phyloP scores from a whole-genome alignment of 2,329 filamentous ascomycete species.

The Geosmithia flava region DNA sequence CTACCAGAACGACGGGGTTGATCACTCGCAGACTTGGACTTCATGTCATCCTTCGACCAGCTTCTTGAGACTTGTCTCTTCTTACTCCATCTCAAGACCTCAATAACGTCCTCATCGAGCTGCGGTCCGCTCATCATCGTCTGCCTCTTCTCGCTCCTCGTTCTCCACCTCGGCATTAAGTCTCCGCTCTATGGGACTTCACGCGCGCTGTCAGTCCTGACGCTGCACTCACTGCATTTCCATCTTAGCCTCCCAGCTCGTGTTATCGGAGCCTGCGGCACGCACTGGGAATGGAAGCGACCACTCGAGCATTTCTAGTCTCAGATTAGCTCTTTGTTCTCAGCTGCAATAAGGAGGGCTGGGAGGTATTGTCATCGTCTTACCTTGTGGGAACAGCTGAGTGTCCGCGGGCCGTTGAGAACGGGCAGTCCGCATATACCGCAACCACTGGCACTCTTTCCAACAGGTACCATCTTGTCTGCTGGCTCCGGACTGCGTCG shows the following conservation, averaged over 20 bases:
- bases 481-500: neutral
- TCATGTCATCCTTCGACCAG: too few species aligned
- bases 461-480: neutral
- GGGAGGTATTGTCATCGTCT: neutral
- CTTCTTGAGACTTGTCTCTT: too few species aligned
- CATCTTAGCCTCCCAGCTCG: neutral
- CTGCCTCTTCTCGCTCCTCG: neutral
- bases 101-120: too few species aligned
- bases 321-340: neutral
- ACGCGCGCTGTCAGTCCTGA: neutral
- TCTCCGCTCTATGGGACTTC: neutral
- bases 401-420: neutral
- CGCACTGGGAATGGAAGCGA: neutral
- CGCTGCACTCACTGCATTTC: neutral
- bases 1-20: too few species aligned
- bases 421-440: neutral
- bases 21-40: too few species aligned
- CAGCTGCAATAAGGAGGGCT: neutral
- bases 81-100: too few species aligned
- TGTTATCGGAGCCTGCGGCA: neutral
- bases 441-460: constrained; percentile 1
- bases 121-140: too few species aligned
- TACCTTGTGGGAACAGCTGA: constrained; percentile 1
- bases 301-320: neutral
- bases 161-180: neutral